Base-by-base conservation (phyloP, 306 rosid species). In the Corylus avellana region DNA sequence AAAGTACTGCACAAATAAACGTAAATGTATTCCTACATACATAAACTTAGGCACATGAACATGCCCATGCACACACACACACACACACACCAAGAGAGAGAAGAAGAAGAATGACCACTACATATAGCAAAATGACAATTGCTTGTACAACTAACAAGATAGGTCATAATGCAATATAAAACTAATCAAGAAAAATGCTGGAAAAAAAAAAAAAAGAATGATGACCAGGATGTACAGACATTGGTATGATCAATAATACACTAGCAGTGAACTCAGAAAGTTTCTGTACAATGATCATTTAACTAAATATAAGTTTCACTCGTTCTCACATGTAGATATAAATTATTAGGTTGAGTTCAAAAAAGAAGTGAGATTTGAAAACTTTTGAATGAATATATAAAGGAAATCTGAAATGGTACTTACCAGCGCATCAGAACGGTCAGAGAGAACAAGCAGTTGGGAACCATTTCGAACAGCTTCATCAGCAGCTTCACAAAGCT, bases 401-500 rank as follows among this genome's bases (percentile, higher is more conserved):
- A 74, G 53, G 68, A 78, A 42, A 42, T 55, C 37, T 78, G 55
- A 69, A 75, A 79, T 72, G 76, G 81, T 58, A 53, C 84, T 88
- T 85, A 95, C 99, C 84, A 90, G 90, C 74, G 84, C 89, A 81
- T 95, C 99, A 46, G 92, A 81, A 73, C 98, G 97, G 77, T 95
- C 99, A 51, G 99, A 95, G 73, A 95, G 95, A 85, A 95, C 84
- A 80, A 95, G 97, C 81, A 95, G 80, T 80, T 95, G 93, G 74
- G 94, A 93, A 78, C 99, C 98, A 87, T 91, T 95, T 85, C 94
- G 91, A 74, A 95, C 98, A 84, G 99, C 99, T 87, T 90, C 99
- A 86, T 95, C 99, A 80, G 99, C 99, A 85, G 98, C 97, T 81
- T 93, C 98, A 74, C 99, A 95, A 84, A 95, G 99, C 79, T 77